Base-by-base conservation (phyloP, 169 alveolate species). In the Plasmodium fragile region DNA sequence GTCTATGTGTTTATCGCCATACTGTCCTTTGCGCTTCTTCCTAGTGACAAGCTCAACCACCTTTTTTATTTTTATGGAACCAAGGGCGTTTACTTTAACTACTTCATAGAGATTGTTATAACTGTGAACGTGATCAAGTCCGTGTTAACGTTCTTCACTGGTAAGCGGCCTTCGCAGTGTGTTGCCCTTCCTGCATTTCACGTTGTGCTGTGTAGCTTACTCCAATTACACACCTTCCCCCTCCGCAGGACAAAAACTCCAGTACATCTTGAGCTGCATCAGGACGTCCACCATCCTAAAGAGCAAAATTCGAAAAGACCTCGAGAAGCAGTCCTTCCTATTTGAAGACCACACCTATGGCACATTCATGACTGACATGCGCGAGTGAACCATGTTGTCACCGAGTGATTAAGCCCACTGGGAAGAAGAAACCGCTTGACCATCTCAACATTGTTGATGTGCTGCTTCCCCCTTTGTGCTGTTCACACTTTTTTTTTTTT, bases 341-440 rank as follows among this genome's bases (percentile, higher is more conserved):
- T 89, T 89, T 89, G 94, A 89, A 18, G 90, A 89, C 49, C 34
- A 78, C 16, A 79, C 94, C 18, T 89, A 89, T 45, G 94, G 94
- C 7, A 89, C 94, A n/a, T 89, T 89, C 52, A 78, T 80, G 30
- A 89, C 53, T 16, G 91, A 89, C 55, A 30, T 65, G 25, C 39
- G 59, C 5, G 77, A 39, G 18, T 84, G 55, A 84, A 18, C 5
- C 36, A 75, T 16, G 22, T 13, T 49, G 22, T 3, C 59, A 11
- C 22, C 25, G 1, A 3, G 7, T 16, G 59, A 16, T 49, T 49
- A 6, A 13, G 59, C 59, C 22, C 8, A 49, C 22, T 11, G 59
- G 22, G 0, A 16, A 49, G 3, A 3, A 4, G 59, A 13, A 13
- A 11, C 22, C 59, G 59, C 59, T 49, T 11, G 59, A 11, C 59